Evolutionary conservation across 306 rosid genomes (phyloP).

Genomic region (Glycyrrhiza uralensis): DNA sequence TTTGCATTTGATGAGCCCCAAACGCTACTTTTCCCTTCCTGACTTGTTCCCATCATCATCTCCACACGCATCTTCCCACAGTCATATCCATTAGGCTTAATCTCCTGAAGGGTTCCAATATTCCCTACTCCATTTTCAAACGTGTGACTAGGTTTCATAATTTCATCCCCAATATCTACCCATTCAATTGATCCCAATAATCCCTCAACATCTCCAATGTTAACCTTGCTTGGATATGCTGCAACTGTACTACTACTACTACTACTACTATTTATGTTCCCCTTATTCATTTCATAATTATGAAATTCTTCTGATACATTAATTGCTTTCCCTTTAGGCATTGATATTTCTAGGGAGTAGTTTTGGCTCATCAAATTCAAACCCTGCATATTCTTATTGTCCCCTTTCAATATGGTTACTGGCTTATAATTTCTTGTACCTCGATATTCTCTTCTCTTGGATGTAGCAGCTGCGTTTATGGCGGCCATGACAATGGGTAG

Average conservation of each 20-base stretch:
- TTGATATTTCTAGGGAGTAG: slow-evolving; percentile 16
- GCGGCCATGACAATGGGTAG: slow-evolving; percentile 25
- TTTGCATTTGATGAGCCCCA: slow-evolving; percentile 37
- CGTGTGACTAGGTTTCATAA: slow-evolving; percentile 27
- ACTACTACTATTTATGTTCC: background rate
- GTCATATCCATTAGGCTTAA: background rate
- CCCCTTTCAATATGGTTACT: slow-evolving; percentile 17
- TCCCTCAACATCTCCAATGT: slow-evolving; percentile 30
- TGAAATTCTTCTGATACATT: too few relatives aligned
- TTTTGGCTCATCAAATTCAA: slow-evolving; percentile 9
- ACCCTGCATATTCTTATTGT: background rate
- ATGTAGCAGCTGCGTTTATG: slow-evolving; percentile 11
- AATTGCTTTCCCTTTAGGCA: background rate
- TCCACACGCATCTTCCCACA: background rate
- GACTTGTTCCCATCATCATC: slow-evolving; percentile 16
- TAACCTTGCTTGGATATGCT: slow-evolving; percentile 5
- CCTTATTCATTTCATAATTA: background rate
- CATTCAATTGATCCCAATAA: slow-evolving; percentile 41
- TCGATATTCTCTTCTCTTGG: slow-evolving; percentile 26
- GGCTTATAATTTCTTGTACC: slow-evolving; percentile 19
- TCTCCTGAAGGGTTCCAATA: slow-evolving; percentile 6
- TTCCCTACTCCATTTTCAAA: slow-evolving; percentile 27
- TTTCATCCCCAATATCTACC: slow-evolving; percentile 47
- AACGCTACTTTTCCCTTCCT: slow-evolving; percentile 10
- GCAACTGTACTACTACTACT: background rate